Conservation (phyloP, 495 filamentous ascomycete genomes). For the Margaritispora aquatica region DNA sequence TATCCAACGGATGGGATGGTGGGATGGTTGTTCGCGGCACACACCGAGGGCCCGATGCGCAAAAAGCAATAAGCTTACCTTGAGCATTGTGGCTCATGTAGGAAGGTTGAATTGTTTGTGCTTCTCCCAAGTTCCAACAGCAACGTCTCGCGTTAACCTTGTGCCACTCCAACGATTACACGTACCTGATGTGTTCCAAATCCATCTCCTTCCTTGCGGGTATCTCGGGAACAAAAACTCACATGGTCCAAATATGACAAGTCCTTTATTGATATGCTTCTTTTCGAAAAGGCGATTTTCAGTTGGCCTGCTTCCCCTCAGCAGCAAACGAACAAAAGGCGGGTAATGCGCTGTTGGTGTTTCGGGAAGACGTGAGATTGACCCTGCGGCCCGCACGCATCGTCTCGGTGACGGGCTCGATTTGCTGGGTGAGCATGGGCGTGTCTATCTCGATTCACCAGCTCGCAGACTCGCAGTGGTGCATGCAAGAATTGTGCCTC, state of each 20-base stretch:
- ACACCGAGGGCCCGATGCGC: constrained; percentile 12
- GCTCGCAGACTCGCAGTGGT: background rate
- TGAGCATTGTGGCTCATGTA: no score
- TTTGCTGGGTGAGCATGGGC: background rate
- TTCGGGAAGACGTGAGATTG: background rate
- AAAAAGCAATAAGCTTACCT: constrained; percentile 13
- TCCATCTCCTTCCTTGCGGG: background rate
- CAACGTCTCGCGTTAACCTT: no score
- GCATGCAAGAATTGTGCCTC: background rate
- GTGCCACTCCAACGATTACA: no score
- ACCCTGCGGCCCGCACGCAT: background rate
- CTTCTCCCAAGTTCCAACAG: no score
- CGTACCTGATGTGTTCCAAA: no score
- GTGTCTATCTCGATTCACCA: background rate
- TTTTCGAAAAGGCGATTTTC: background rate
- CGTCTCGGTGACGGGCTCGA: background rate
- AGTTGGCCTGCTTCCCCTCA: background rate
- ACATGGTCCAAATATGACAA: background rate
- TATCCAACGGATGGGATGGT: background rate
- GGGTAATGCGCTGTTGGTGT: background rate
- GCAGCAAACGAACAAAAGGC: background rate
- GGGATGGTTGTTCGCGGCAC: background rate
- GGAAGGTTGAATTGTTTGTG: no score
- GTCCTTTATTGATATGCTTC: background rate
- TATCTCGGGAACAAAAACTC: background rate